Conservation (phyloP, 352 stramenopile genomes). For the Pythium aquatile region DNA sequence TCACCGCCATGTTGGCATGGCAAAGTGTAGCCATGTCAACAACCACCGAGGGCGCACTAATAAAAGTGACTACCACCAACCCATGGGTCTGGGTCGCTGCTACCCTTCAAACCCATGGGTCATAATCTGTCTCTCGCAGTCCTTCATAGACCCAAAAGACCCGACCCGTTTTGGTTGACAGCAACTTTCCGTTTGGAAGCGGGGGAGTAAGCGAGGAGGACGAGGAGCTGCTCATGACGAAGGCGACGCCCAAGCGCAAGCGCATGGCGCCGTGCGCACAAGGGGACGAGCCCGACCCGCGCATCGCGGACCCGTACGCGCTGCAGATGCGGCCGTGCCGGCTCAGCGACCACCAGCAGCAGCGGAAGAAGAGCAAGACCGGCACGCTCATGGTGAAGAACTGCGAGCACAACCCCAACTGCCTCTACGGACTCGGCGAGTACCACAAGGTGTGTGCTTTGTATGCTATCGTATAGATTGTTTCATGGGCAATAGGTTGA, state of each 20-base stretch:
- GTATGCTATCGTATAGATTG: too few relatives aligned
- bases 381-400: slow-evolving; percentile 42
- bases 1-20: neutral
- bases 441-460: slow-evolving; percentile 41
- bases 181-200: slow-evolving; percentile 6
- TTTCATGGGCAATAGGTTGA: neutral
- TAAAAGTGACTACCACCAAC: neutral
- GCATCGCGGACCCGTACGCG: slow-evolving; percentile 60
- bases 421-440: slow-evolving; percentile 82
- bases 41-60: neutral
- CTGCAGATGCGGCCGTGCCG: slow-evolving; percentile 43
- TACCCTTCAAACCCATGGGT: neutral
- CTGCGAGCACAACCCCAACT: slow-evolving; percentile 85
- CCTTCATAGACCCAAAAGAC: neutral
- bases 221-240: slow-evolving; percentile 12
- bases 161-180: neutral
- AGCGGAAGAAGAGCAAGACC: slow-evolving; percentile 46
- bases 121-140: neutral
- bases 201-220: neutral
- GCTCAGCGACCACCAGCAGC: slow-evolving; percentile 67
- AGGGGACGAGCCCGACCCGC: slow-evolving; percentile 26
- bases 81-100: neutral
- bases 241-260: slow-evolving; percentile 50
- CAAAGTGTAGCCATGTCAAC: neutral
- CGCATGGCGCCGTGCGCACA: slow-evolving; percentile 30